phyloP scores from a whole-genome alignment of 2,329 filamentous ascomycete species.

The Botryosphaeria dothidea region DNA sequence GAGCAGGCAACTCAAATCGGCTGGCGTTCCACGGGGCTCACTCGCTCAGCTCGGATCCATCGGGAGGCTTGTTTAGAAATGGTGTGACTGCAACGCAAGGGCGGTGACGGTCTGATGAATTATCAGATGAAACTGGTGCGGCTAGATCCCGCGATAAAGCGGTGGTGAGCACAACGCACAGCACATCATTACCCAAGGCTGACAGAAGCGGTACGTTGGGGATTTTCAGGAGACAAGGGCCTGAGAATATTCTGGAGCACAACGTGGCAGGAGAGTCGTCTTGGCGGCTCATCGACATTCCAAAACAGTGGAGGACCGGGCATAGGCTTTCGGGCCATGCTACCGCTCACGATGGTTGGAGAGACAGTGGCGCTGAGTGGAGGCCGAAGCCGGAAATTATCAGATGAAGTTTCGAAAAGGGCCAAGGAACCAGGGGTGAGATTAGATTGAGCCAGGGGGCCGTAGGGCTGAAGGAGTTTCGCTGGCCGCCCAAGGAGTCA shows the following conservation, averaged over 20 bases:
- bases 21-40: background rate
- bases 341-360: background rate
- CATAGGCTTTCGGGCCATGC: constrained; percentile 7
- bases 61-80: background rate
- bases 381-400: constrained; percentile 17
- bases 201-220: background rate
- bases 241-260: constrained; percentile 10
- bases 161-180: background rate
- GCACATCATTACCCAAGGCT: constrained; percentile 5
- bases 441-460: constrained; percentile 5
- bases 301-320: background rate
- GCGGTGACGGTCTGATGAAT: constrained; percentile 12
- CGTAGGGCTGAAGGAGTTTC: constrained; percentile 5
- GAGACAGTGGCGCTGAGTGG: background rate
- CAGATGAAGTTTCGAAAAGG: background rate
- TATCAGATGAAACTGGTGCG: constrained; percentile 6
- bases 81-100: background rate
- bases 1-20: background rate
- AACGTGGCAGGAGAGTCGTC: background rate
- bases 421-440: background rate
- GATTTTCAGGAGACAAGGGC: constrained; percentile 4
- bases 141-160: constrained; percentile 19
- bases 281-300: background rate
- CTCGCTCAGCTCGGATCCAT: background rate
- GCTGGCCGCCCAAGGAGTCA: background rate